These are phyloP conservation scores for Sclerotinia nivalis DNA, from an alignment of 2,329 filamentous ascomycete genomes.

Conservation along the genomic window DNA sequence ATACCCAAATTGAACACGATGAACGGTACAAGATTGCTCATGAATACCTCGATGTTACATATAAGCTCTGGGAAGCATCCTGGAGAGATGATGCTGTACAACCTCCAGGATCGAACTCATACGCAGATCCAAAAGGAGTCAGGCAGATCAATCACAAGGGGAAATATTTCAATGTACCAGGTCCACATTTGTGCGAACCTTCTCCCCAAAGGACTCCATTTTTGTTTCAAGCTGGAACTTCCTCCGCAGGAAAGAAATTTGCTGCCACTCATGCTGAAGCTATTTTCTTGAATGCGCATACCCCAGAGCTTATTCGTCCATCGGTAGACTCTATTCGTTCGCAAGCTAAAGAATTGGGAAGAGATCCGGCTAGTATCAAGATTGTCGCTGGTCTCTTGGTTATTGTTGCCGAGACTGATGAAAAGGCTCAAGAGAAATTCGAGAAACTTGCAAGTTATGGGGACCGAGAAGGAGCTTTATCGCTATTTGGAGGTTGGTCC, in stretches of 20 bases:
- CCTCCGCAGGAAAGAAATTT: constrained; percentile 64
- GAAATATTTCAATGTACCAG: constrained; percentile 63
- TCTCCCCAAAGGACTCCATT: constrained; percentile 38
- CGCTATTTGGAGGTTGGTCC: constrained; percentile 74
- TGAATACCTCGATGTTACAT: constrained; percentile 54
- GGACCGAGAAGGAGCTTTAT: constrained; percentile 64
- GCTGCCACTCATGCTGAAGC: constrained; percentile 70
- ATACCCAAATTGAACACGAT: constrained; percentile 62
- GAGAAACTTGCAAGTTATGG: constrained; percentile 62
- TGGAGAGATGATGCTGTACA: constrained; percentile 53
- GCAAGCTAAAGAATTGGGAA: constrained; percentile 52
- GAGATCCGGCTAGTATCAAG: constrained; percentile 63
- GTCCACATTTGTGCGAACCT: constrained; percentile 62
- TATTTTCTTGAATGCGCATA: constrained; percentile 68
- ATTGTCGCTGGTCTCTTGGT: constrained; percentile 67
- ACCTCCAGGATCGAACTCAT: constrained; percentile 59
- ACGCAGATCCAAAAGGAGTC: constrained; percentile 58
- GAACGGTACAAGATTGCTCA: constrained; percentile 66
- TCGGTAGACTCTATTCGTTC: constrained; percentile 62
- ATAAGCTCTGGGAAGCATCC: constrained; percentile 36
- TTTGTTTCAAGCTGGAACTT: constrained; percentile 65
- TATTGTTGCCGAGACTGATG: constrained; percentile 64
- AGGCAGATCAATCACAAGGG: constrained; percentile 66
- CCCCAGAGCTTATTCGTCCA: constrained; percentile 60
- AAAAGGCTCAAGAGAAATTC: constrained; percentile 65